Conservation (phyloP, 2,329 filamentous ascomycete genomes). For the Claviceps humidiphila region DNA sequence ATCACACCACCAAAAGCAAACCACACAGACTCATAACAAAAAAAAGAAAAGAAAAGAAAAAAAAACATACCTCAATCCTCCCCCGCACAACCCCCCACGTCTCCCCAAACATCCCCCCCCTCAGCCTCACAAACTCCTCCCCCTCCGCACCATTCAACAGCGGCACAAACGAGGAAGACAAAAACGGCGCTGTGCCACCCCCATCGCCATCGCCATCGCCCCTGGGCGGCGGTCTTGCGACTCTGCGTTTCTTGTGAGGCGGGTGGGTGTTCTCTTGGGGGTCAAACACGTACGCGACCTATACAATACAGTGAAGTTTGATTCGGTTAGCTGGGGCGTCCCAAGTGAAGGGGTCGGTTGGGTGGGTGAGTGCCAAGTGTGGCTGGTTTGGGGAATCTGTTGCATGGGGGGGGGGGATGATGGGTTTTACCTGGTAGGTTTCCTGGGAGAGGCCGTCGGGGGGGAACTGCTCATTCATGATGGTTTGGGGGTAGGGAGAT, state of each 20-base stretch:
- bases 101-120: slow-evolving; percentile 46
- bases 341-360: background rate
- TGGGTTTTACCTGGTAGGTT: slow-evolving; percentile 28
- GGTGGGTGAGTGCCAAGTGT: background rate
- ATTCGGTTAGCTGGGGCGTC: too few relatives aligned
- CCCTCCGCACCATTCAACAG: slow-evolving; percentile 43
- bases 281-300: slow-evolving; percentile 16
- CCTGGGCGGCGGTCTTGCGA: slow-evolving; percentile 26
- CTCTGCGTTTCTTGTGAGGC: slow-evolving; percentile 44
- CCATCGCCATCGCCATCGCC: background rate
- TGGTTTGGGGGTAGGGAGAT: background rate
- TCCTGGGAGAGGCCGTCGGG: slow-evolving; percentile 21
- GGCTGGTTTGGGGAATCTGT: background rate
- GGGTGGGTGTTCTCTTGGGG: slow-evolving; percentile 28
- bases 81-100: slow-evolving; percentile 52
- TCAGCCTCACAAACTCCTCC: slow-evolving; percentile 32
- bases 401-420: background rate
- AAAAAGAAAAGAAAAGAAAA: too few relatives aligned
- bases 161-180: slow-evolving; percentile 29
- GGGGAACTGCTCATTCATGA: slow-evolving; percentile 13
- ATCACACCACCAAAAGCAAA: too few relatives aligned
- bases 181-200: background rate
- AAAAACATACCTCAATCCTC: slow-evolving; percentile 37
- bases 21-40: too few relatives aligned
- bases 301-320: too few relatives aligned